Percentiles rank a stretch among this genome's conserved stretches.
Conservation (phyloP, 139 green algal genomes). For the Desmodesmus armatus region DNA sequence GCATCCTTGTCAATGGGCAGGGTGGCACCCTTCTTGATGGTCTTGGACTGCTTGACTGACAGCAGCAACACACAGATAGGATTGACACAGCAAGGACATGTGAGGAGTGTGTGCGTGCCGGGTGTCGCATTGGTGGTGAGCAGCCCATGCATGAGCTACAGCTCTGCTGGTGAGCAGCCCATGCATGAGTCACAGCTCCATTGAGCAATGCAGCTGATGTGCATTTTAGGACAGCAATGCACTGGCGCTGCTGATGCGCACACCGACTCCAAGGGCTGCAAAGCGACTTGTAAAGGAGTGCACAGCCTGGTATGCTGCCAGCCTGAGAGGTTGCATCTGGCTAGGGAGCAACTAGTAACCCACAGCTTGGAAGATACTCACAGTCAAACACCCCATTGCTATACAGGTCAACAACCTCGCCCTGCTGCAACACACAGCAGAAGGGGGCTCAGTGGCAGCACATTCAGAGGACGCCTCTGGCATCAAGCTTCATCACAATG, state of each 20-base stretch:
- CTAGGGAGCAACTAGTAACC: too few relatives aligned
- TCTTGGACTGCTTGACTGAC: slow-evolving; percentile 21
- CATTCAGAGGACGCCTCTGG: too few relatives aligned
- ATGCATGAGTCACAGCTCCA: background rate
- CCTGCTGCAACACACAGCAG: too few relatives aligned
- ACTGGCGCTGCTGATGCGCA: background rate
- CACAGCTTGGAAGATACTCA: too few relatives aligned
- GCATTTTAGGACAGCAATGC: background rate
- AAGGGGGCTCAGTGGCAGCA: too few relatives aligned
- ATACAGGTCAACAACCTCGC: slow-evolving; percentile 28
- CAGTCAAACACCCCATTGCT: slow-evolving; percentile 21
- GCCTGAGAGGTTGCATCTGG: too few relatives aligned
- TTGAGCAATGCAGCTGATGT: background rate
- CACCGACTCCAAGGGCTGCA: background rate
- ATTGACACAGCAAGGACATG: too few relatives aligned
- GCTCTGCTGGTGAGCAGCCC: background rate
- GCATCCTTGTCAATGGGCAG: slow-evolving; percentile 18
- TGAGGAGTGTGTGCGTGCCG: too few relatives aligned
- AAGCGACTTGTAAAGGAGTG: background rate
- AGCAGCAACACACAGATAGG: background rate
- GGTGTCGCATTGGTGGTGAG: too few relatives aligned
- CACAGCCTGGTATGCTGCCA: background rate
- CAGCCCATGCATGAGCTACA: background rate
- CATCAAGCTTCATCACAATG: too few relatives aligned
- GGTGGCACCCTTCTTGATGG: slow-evolving; percentile 36